A percentile compares a stretch with the other conserved stretches of the same genome.
Evolutionary conservation across 2,329 filamentous ascomycete genomes (phyloP).

Genomic region (Arthrobotrys conoides): DNA sequence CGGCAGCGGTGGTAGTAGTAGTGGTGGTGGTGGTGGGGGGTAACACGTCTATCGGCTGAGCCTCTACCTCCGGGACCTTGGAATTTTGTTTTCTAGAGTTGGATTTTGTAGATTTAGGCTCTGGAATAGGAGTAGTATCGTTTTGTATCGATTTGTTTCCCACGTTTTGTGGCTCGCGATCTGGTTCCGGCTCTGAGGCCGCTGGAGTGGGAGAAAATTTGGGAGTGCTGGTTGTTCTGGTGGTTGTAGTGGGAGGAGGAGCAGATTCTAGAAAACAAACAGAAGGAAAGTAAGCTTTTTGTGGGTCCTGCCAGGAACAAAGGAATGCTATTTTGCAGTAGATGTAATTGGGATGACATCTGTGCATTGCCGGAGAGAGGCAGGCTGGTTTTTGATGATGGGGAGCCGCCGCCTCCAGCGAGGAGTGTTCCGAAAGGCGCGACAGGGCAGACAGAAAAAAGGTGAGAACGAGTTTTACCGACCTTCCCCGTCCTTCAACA

Average conservation of each 20-base stretch:
- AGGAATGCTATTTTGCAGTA: constrained; percentile 52
- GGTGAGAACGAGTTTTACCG: constrained; percentile 56
- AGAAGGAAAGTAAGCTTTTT: constrained; percentile 46
- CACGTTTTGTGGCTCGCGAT: constrained; percentile 50
- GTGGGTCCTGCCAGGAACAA: constrained; percentile 21
- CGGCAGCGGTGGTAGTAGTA: not conserved
- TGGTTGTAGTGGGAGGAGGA: constrained; percentile 28
- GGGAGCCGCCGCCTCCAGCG: constrained; percentile 29
- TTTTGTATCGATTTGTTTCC: constrained; percentile 31
- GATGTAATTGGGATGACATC: constrained; percentile 43
- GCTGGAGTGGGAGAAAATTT: constrained; percentile 56
- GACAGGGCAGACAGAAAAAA: constrained; percentile 31
- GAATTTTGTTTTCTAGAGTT: constrained; percentile 41
- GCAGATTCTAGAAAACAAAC: constrained; percentile 55
- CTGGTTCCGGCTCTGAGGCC: constrained; percentile 50
- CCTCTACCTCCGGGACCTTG: constrained; percentile 40
- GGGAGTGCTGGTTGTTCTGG: constrained; percentile 56
- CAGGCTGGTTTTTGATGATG: constrained; percentile 10
- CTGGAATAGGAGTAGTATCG: constrained; percentile 39
- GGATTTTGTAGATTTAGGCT: constrained; percentile 30
- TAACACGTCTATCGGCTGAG: constrained; percentile 51
- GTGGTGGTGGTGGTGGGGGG: constrained; percentile 41
- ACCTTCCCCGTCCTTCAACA: constrained; percentile 59
- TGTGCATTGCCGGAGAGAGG: constrained; percentile 34
- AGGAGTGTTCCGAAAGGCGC: constrained; percentile 54